Base-by-base conservation (phyloP, 768 basidiomycete species). In the Scleroderma citrinum region DNA sequence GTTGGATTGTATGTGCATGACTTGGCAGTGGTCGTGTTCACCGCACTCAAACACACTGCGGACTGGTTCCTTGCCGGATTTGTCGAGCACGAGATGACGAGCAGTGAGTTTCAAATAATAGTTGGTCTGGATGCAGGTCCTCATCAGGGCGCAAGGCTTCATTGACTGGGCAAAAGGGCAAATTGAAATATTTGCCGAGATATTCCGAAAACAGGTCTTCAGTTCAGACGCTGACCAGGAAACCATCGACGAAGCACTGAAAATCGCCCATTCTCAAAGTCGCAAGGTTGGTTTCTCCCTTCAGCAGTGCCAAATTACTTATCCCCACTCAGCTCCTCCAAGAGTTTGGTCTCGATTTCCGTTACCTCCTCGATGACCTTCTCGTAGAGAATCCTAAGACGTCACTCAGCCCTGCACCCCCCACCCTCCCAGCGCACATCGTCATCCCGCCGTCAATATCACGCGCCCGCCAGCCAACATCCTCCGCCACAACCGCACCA, bases 31-130 rank as follows among this genome's bases (percentile, higher is more conserved):
- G 89, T 98, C 0, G 81, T 85, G 50, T 98, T 98, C 59, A 96
- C 93, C 1, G 84, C 90, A 1, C 87, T 99, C 64, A 94, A 96
- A 64, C 92, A 98, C 61, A 96, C 94, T 1, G 91, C 91, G 13
- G 95, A 99, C 68, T 99, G 96, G 96, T 99, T 91, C 67, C 73
- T 97, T 56, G 85, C 87, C 1, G 93, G 92, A 49, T 99, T 96
- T 69, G 89, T 86, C 66, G 96, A 97, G 67, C 93, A 96, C 62
- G 85, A 92, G 56, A 89, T 90, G 53, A 87, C 95, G 0, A 94
- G 92, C 50, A 80, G 95, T 95, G 58, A 54, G 90, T 16, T 10
- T 17, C 48, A 7, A 13, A 32, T 20, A 19, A 5, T 10, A 14
- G 10, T 46, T 20, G 29, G 11, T 24, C 38, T 41, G 21, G 26